phyloP scores from a whole-genome alignment of 768 basidiomycete genomes.

The Rhodotorula kratochvilovae region DNA sequence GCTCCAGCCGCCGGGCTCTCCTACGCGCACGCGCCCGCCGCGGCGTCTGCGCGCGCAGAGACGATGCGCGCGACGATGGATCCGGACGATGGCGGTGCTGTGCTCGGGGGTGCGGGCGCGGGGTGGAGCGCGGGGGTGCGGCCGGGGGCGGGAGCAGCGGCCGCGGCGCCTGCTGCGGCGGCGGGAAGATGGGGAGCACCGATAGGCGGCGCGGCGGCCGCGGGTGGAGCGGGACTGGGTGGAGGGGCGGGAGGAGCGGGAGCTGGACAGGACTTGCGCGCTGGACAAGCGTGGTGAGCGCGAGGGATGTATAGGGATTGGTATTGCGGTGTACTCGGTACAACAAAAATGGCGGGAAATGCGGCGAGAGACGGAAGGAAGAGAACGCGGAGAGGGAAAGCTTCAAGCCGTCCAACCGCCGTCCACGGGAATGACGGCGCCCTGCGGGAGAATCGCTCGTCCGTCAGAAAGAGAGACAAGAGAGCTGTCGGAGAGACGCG shows the following conservation, averaged over 20 bases:
- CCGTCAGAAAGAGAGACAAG: too few species aligned
- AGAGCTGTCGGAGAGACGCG: too few species aligned
- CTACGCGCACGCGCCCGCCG: background rate
- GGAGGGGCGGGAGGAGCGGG: background rate
- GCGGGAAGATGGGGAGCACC: background rate
- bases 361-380: too few species aligned
- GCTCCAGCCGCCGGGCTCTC: background rate
- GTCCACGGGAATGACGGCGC: constrained; percentile 34
- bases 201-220: too few species aligned
- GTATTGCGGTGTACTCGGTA: background rate
- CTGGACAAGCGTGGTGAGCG: background rate
- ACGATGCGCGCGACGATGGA: background rate
- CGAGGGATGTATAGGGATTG: background rate
- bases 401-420: constrained; percentile 12
- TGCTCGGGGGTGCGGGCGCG: too few species aligned
- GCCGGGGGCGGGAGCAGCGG: too few species aligned
- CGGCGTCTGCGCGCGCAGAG: background rate
- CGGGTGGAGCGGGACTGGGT: background rate
- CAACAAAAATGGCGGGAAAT: too few species aligned
- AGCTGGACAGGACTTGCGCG: background rate
- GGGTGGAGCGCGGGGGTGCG: too few species aligned
- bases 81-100: background rate
- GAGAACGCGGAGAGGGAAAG: too few species aligned
- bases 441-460: background rate
- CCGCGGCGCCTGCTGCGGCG: background rate